These are phyloP conservation scores for Carex cristatella DNA, from an alignment of 176 grass and related monocot genomes.

Conservation along the genomic window DNA sequence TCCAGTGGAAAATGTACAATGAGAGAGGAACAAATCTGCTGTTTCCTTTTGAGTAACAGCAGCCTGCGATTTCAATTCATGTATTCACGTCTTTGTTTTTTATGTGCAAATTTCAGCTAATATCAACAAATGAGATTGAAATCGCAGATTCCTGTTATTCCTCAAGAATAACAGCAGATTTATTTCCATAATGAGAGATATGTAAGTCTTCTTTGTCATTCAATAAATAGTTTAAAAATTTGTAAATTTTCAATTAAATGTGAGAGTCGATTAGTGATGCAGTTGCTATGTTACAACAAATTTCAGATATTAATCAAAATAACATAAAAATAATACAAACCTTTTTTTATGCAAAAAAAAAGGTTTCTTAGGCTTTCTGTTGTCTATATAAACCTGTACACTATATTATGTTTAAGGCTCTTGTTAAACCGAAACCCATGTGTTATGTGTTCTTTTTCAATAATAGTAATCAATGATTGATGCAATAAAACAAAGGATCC, in stretches of 20 bases:
- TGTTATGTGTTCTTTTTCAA: background rate
- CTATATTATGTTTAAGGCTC: conserved; percentile 1
- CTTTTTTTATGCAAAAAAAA: background rate
- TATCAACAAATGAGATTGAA: no score
- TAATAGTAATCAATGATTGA: conserved; percentile 13
- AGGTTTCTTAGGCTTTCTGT: background rate
- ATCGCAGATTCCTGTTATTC: no score
- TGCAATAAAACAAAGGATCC: conserved; percentile 6
- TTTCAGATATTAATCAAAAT: background rate
- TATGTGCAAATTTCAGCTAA: no score
- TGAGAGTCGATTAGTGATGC: background rate
- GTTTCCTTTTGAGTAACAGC: no score
- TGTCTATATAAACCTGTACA: background rate
- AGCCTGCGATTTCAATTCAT: no score
- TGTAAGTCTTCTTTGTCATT: no score
- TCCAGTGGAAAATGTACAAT: no score
- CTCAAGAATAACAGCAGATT: no score
- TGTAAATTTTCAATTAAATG: background rate
- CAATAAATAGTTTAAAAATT: background rate
- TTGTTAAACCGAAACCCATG: background rate
- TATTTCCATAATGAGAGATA: no score
- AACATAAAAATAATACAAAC: background rate
- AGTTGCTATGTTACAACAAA: background rate
- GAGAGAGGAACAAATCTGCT: no score
- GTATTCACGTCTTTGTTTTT: no score